A percentile compares a stretch with the other conserved stretches of the same genome.
These are phyloP conservation scores for Blastomyces parvus DNA, from an alignment of 2,329 filamentous ascomycete genomes.

Conservation along the genomic window DNA sequence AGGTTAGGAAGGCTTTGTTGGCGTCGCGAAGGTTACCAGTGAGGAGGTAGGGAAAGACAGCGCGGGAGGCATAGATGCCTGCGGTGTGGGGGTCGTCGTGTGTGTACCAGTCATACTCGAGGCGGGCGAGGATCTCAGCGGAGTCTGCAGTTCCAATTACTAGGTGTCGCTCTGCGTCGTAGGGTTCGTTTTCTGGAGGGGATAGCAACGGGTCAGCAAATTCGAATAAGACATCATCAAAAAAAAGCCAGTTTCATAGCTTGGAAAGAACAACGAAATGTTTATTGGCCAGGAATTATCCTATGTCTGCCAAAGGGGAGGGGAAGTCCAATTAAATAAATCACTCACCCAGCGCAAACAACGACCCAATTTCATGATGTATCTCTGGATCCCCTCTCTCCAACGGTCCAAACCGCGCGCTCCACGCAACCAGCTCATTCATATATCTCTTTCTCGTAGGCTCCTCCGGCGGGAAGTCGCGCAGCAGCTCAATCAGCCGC, in stretches of 20 bases:
- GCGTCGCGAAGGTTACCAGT: constrained; percentile 84
- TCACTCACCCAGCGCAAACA: constrained; percentile 65
- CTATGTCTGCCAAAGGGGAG: not conserved
- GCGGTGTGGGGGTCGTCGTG: constrained; percentile 82
- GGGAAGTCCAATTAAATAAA: not conserved
- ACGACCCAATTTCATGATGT: constrained; percentile 78
- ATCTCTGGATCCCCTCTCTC: constrained; percentile 89
- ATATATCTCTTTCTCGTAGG: constrained; percentile 91
- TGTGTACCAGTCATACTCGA: constrained; percentile 92
- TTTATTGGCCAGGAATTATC: constrained; percentile 5
- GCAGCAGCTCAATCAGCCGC: constrained; percentile 64
- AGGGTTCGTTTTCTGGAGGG: constrained; percentile 65
- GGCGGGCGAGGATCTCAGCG: constrained; percentile 63
- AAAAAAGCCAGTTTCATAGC: not conserved
- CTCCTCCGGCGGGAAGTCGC: constrained; percentile 71
- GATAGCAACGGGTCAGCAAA: constrained; percentile 1
- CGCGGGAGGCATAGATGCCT: constrained; percentile 73
- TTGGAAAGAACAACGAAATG: not conserved
- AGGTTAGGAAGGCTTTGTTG: constrained; percentile 69
- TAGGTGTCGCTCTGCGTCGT: constrained; percentile 88
- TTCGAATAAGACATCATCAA: not conserved
- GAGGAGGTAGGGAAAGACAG: constrained; percentile 81
- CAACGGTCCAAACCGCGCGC: constrained; percentile 71
- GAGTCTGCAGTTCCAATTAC: constrained; percentile 83
- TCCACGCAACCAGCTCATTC: constrained; percentile 79